These are phyloP conservation scores for Lentinula aciculospora DNA, from an alignment of 768 basidiomycete genomes.

Conservation along the genomic window DNA sequence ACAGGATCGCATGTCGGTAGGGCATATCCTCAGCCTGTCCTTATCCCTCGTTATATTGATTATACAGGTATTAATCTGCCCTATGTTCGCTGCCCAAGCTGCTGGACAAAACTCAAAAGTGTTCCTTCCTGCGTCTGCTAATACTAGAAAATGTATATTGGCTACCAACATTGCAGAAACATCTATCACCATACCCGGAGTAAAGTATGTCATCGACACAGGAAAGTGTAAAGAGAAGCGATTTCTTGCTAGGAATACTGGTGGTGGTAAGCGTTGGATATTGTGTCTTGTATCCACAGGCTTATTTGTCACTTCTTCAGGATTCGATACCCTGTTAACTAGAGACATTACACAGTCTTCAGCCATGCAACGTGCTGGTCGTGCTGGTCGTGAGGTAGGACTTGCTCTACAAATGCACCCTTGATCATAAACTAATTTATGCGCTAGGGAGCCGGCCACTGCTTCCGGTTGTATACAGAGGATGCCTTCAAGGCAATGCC, in stretches of 20 bases:
- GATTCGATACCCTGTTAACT: slow-evolving; percentile 83
- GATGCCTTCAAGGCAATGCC: slow-evolving; percentile 64
- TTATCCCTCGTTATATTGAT: neutral
- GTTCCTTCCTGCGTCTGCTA: slow-evolving; percentile 59
- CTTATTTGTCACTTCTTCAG: slow-evolving; percentile 30
- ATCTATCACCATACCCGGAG: slow-evolving; percentile 93
- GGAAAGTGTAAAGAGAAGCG: slow-evolving; percentile 96
- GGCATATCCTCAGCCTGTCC: slow-evolving; percentile 8
- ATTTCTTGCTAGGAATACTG: slow-evolving; percentile 63
- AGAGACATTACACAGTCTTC: slow-evolving; percentile 85
- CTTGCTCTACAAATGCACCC: neutral
- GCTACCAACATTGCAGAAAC: slow-evolving; percentile 99
- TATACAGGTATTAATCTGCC: slow-evolving; percentile 61
- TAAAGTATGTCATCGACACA: slow-evolving; percentile 93
- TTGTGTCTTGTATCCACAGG: neutral
- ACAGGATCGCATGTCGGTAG: slow-evolving; percentile 43
- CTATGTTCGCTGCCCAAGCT: slow-evolving; percentile 86
- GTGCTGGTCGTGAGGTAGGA: slow-evolving; percentile 87
- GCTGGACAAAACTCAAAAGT: slow-evolving; percentile 72
- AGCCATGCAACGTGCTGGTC: slow-evolving; percentile 91
- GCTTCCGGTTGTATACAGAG: slow-evolving; percentile 92
- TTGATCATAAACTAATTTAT: neutral
- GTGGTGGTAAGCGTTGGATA: slow-evolving; percentile 46
- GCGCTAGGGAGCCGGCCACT: slow-evolving; percentile 67
- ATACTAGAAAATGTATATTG: slow-evolving; percentile 85